phyloP scores from a whole-genome alignment of 169 alveolate genomes.

The Babesia caballi region DNA sequence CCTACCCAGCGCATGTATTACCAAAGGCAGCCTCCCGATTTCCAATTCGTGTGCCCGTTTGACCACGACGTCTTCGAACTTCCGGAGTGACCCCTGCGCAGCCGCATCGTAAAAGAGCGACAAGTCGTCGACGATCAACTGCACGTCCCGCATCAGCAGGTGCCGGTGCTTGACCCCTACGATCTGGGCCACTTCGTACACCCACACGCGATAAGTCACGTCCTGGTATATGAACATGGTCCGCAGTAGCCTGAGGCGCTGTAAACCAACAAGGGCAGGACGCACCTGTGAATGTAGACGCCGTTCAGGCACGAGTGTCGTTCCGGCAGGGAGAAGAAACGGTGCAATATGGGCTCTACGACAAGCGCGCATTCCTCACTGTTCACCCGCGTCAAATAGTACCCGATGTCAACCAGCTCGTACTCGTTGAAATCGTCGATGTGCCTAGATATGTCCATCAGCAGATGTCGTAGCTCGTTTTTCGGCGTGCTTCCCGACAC shows the following conservation, averaged over 20 bases:
- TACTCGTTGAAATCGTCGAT: slow-evolving; percentile 56
- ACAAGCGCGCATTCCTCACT: slow-evolving; percentile 31
- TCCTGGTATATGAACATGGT: slow-evolving; percentile 76
- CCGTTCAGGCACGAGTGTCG: slow-evolving; percentile 63
- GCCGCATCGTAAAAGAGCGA: slow-evolving; percentile 76
- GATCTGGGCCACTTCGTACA: slow-evolving; percentile 72
- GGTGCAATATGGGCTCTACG: slow-evolving; percentile 57
- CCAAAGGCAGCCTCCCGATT: slow-evolving; percentile 69
- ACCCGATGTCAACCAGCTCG: slow-evolving; percentile 60
- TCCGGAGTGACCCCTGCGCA: slow-evolving; percentile 66
- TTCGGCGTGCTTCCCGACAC: slow-evolving; percentile 22
- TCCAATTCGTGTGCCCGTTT: slow-evolving; percentile 71
- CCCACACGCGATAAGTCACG: slow-evolving; percentile 76
- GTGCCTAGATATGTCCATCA: slow-evolving; percentile 32
- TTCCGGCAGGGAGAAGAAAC: slow-evolving; percentile 64
- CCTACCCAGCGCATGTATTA: slow-evolving; percentile 69
- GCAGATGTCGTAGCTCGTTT: slow-evolving; percentile 8
- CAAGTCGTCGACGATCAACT: slow-evolving; percentile 74
- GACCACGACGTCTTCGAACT: slow-evolving; percentile 64
- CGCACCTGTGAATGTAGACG: slow-evolving; percentile 56
- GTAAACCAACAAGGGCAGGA: background rate
- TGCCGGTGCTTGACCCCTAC: slow-evolving; percentile 69
- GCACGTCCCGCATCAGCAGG: slow-evolving; percentile 75
- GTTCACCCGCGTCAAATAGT: slow-evolving; percentile 52
- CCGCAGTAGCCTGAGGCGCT: slow-evolving; percentile 59